These are phyloP conservation scores for Piper betle DNA, from an alignment of 164 flowering plant species.

Conservation along the genomic window DNA sequence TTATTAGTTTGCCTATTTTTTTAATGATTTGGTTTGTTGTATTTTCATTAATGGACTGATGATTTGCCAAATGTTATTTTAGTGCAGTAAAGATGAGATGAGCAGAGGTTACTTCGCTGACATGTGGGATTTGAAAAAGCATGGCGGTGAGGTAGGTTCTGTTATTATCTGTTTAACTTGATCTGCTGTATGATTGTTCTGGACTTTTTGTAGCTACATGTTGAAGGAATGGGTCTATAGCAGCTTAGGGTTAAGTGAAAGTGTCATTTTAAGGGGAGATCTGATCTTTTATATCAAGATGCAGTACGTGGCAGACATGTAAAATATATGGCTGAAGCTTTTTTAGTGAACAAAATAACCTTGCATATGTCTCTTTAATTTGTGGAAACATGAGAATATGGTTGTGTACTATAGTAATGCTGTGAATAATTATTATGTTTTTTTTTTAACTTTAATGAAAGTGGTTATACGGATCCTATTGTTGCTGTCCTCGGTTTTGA, in stretches of 20 bases:
- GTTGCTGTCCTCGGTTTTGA: no score
- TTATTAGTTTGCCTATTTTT: not conserved
- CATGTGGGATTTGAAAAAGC: conserved; percentile 59
- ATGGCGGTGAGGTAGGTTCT: conserved; percentile 81
- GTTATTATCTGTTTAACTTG: not conserved
- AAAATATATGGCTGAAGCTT: no score
- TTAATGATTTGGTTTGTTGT: not conserved
- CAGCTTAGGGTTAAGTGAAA: not conserved
- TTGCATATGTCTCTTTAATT: no score
- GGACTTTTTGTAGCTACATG: not conserved
- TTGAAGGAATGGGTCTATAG: not conserved
- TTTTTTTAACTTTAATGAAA: no score
- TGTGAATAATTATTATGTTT: no score
- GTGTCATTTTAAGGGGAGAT: not conserved
- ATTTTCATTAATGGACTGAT: not conserved
- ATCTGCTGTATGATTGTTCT: not conserved
- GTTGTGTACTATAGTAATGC: no score
- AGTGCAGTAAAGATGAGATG: conserved; percentile 93
- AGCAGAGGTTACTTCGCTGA: conserved; percentile 91
- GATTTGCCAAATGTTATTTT: conserved; percentile 14
- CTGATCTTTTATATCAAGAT: not conserved
- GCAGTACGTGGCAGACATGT: not conserved
- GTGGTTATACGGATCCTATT: no score
- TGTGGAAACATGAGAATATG: no score
- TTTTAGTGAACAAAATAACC: no score